Evolutionary conservation across 345 rosid genomes (phyloP).

Genomic region (Gynandropsis gynandra): DNA sequence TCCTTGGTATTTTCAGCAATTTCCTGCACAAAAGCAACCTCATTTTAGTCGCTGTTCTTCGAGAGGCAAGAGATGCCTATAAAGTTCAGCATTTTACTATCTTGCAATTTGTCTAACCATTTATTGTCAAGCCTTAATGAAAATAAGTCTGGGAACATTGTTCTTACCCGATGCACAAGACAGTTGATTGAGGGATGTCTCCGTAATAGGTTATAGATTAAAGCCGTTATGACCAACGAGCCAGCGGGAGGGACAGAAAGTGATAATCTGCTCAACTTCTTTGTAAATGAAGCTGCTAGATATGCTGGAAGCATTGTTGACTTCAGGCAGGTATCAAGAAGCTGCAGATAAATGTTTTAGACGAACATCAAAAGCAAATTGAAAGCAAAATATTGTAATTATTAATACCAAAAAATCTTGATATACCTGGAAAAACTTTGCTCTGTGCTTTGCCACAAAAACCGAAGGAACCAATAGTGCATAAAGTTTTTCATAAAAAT

Average conservation of each 20-base stretch:
- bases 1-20: slow-evolving; percentile 28
- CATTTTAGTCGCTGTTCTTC: slow-evolving; percentile 1
- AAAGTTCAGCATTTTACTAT: not conserved
- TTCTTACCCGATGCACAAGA: slow-evolving; percentile 71
- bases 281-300: slow-evolving; percentile 88
- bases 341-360: slow-evolving; percentile 45
- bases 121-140: slow-evolving; percentile 13
- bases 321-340: slow-evolving; percentile 87
- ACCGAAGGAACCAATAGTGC: slow-evolving; percentile 69
- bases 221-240: slow-evolving; percentile 63
- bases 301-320: slow-evolving; percentile 97
- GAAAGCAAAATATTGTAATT: not conserved
- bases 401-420: not conserved
- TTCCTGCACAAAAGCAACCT: slow-evolving; percentile 37
- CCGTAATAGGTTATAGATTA: slow-evolving; percentile 79
- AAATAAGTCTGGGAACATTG: not conserved
- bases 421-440: slow-evolving; percentile 80
- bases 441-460: slow-evolving; percentile 84
- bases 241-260: slow-evolving; percentile 82
- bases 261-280: slow-evolving; percentile 76
- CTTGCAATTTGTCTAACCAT: not conserved
- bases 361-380: not conserved
- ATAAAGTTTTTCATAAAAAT: slow-evolving; percentile 82
- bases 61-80: not conserved
- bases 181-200: slow-evolving; percentile 91